These are phyloP conservation scores for Giardia duodenalis DNA, from an alignment of 208 protist species.

Conservation along the genomic window DNA sequence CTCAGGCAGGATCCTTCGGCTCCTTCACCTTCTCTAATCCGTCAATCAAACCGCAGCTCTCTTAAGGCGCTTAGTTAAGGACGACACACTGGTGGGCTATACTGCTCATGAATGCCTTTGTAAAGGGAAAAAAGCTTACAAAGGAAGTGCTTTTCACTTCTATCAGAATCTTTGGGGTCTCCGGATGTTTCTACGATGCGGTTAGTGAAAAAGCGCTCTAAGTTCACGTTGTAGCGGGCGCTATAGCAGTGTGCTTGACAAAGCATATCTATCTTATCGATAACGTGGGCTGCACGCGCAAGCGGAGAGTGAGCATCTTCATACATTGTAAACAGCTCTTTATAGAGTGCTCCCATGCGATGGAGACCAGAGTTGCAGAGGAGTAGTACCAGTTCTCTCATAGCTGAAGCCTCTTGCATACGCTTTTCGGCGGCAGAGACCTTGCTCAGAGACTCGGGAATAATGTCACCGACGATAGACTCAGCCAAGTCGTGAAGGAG, in stretches of 20 bases:
- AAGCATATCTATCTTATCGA: slow-evolving; percentile 10
- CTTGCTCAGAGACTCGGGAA: background rate
- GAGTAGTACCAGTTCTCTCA: background rate
- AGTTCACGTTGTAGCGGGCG: background rate
- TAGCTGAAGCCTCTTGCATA: background rate
- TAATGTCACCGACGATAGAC: background rate
- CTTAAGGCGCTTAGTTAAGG: background rate
- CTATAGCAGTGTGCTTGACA: background rate
- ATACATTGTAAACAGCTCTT: background rate
- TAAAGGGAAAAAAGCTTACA: background rate
- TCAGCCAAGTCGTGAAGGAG: background rate
- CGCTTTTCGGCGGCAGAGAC: background rate
- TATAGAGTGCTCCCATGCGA: background rate
- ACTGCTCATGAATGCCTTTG: background rate
- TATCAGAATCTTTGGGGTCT: background rate
- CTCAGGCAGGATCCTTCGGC: background rate
- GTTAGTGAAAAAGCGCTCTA: background rate
- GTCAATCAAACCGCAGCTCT: background rate
- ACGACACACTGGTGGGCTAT: background rate
- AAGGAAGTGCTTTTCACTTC: background rate
- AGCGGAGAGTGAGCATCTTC: background rate
- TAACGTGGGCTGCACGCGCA: background rate
- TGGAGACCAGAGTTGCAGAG: background rate
- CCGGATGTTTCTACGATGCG: background rate
- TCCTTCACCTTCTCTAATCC: background rate